Evolutionary conservation across 116 monocot genomes (phyloP).

Genomic region (Posidonia oceanica): DNA sequence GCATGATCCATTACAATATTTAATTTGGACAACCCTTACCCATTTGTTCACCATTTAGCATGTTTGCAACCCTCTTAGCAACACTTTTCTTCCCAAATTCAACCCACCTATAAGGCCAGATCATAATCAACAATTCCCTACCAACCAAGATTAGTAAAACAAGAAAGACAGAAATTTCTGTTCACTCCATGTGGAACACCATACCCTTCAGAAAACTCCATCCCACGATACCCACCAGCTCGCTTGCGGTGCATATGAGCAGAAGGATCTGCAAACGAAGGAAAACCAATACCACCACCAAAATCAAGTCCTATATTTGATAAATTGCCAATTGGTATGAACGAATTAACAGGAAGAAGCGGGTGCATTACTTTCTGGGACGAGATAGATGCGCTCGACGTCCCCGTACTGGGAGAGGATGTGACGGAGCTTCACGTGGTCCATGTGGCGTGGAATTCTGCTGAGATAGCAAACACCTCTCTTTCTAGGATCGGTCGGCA

Average conservation of each 20-base stretch:
- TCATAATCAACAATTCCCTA: neutral
- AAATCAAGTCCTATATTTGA: neutral
- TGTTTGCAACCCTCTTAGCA: conserved; percentile 72
- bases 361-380: conserved; percentile 47
- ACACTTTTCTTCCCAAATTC: conserved; percentile 24
- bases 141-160: too few relatives aligned
- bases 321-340: neutral
- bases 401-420: conserved; percentile 66
- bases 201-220: conserved; percentile 82
- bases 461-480: conserved; percentile 84
- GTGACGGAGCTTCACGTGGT: conserved; percentile 60
- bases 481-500: conserved; percentile 7
- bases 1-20: too few relatives aligned
- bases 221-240: conserved; percentile 47
- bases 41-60: conserved; percentile 84
- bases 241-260: conserved; percentile 36
- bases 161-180: neutral
- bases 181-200: neutral
- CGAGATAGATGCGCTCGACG: conserved; percentile 63
- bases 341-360: neutral
- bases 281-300: neutral
- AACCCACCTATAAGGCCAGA: conserved; percentile 5
- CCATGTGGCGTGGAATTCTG: conserved; percentile 71
- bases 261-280: conserved; percentile 26
- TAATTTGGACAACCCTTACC: conserved; percentile 17